Evolutionary conservation across 306 rosid species (phyloP).

Genomic region (Castanea mollissima): DNA sequence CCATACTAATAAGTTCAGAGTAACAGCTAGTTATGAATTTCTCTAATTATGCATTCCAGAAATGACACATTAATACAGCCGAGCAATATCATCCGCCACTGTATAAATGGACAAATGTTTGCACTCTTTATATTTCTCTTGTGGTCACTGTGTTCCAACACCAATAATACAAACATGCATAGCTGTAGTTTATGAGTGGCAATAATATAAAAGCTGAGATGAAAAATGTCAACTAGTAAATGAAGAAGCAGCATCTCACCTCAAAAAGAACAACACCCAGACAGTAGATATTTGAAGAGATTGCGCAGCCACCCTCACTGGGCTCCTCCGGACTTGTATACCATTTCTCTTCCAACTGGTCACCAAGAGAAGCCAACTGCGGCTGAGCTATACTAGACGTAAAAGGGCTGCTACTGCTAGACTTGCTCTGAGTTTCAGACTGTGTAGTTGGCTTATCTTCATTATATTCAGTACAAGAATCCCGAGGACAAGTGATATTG

Average conservation of each 20-base stretch:
- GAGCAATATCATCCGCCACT: too few species aligned
- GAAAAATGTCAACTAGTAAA: constrained; percentile 22
- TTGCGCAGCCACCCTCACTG: constrained; percentile 51
- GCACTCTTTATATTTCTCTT: background rate
- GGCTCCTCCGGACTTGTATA: constrained; percentile 82
- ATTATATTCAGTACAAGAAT: constrained; percentile 34
- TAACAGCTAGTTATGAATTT: background rate
- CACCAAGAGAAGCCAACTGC: constrained; percentile 32
- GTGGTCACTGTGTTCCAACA: background rate
- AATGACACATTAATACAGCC: background rate
- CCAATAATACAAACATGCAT: background rate
- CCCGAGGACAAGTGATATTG: constrained; percentile 34
- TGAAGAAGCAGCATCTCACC: constrained; percentile 47
- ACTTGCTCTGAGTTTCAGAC: constrained; percentile 43
- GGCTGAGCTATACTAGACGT: constrained; percentile 40
- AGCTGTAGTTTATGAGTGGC: constrained; percentile 13
- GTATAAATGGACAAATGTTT: background rate
- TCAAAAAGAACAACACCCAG: constrained; percentile 90
- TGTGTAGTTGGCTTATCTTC: constrained; percentile 28
- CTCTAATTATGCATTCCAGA: background rate
- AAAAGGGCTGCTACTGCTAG: constrained; percentile 32
- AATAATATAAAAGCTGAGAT: background rate
- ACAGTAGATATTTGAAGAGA: constrained; percentile 72
- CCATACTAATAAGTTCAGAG: background rate
- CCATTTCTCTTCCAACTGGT: constrained; percentile 70